Evolutionary conservation across 2,329 filamentous ascomycete species (phyloP), one percentile per base, ranked within the genome.

Genomic region (Nemania sp.): DNA sequence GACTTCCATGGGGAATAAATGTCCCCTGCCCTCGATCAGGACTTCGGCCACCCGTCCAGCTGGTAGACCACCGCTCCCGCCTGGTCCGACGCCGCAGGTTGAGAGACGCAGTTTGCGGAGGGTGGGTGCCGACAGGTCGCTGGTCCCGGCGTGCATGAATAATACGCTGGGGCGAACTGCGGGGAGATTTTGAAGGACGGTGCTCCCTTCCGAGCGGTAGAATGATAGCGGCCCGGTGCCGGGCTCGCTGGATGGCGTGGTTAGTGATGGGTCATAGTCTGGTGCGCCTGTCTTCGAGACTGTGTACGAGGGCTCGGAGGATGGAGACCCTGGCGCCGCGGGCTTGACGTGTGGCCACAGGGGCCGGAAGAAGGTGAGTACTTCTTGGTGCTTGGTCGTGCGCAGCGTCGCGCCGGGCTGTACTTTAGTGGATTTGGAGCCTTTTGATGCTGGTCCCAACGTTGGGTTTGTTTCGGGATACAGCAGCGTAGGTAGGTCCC

Each of bases 331-430:
- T 52, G 26, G 80, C 68, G 14, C 73, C 75, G 4, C 70, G 59
- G 0, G 65, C 47, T 74, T 71, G 43, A 74, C 69, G 57, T 75
- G 75, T 6, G 74, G 71, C 68, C 72, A 83, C 54, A 81, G 81
- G 0, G 85, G 82, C 0, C 88, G 81, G 59, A 89, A 73, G 68
- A 88, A 94, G 1, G 86, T 91, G 66, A 90, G 86, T 51, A 94
- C 88, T 75, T 96, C 91, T 68, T 96, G 90, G 70, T 96, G 89
- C 64, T 92, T 91, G 0, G 90, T 87, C 0, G 93, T 97, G 2
- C 83, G 82, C 2, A 94, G 78, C 0, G 90, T 93, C 1, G 91
- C 86, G 28, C 78, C 73, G 14, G 73, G n/a, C n/a, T n/a, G n/a
- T n/a, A n/a, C n/a, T n/a, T n/a, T n/a, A n/a, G n/a, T n/a, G n/a